A percentile compares a stretch with the other conserved stretches of the same genome.
phyloP scores from a whole-genome alignment of 192 early-diverging fungal species.

The Mortierella antarctica region DNA sequence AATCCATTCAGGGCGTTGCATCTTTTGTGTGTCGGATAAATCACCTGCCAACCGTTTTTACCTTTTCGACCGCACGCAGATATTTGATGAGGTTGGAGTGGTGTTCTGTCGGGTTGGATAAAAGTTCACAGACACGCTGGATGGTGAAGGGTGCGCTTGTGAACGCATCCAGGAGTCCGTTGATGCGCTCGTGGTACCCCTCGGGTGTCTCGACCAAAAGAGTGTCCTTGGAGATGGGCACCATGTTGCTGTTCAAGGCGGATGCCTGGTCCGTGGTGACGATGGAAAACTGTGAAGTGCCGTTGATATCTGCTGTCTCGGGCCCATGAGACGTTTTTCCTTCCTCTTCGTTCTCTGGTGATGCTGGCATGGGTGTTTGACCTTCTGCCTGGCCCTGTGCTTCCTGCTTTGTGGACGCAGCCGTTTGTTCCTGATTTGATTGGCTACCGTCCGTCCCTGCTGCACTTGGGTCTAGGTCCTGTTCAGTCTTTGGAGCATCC shows the following conservation, averaged over 20 bases:
- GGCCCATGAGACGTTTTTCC: neutral
- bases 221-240: constrained; percentile 45
- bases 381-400: neutral
- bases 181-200: constrained; percentile 48
- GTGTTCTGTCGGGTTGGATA: constrained; percentile 48
- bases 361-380: neutral
- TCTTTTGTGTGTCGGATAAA: neutral
- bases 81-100: constrained; percentile 55
- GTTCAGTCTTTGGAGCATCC: neutral
- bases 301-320: no score
- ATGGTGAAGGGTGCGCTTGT: constrained; percentile 56
- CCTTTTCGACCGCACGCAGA: constrained; percentile 58
- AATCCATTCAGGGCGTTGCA: neutral
- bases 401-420: no score
- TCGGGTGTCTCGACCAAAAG: constrained; percentile 44
- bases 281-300: no score
- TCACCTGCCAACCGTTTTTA: neutral
- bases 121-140: constrained; percentile 55
- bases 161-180: constrained; percentile 35
- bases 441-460: neutral
- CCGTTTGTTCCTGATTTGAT: neutral
- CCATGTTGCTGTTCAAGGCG: neutral
- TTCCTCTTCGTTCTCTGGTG: neutral
- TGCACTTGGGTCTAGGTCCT: neutral
- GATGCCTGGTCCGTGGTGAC: no score